phyloP scores from a whole-genome alignment of 176 grass and related monocot species.

The Zoysia pacifica region DNA sequence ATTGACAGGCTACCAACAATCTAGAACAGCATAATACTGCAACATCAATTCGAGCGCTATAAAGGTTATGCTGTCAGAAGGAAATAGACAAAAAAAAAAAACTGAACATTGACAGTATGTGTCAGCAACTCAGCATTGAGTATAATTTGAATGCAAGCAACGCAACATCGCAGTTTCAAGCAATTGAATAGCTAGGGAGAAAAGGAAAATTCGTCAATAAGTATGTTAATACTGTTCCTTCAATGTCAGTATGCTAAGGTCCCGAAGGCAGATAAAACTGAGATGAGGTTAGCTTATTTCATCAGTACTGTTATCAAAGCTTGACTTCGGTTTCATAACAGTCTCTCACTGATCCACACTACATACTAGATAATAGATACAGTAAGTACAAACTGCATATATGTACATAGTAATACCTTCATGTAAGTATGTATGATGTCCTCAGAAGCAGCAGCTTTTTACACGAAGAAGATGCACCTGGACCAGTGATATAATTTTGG shows the following conservation, averaged over 20 bases:
- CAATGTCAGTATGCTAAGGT: neutral
- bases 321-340: neutral
- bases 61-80: too few species aligned
- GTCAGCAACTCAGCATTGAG: too few species aligned
- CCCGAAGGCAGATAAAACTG: neutral
- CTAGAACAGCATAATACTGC: too few species aligned
- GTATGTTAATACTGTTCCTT: neutral
- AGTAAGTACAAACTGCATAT: conserved; percentile 22
- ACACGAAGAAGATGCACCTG: conserved; percentile 22
- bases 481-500: conserved; percentile 24
- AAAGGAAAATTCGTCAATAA: too few species aligned
- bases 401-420: conserved; percentile 12
- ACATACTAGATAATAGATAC: neutral
- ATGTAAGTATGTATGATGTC: neutral
- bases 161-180: too few species aligned
- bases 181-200: too few species aligned
- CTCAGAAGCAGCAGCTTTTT: conserved; percentile 12
- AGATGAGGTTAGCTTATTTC: conserved; percentile 22
- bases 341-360: neutral
- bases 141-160: too few species aligned
- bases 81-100: too few species aligned
- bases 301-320: neutral
- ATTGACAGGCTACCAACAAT: too few species aligned
- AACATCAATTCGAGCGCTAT: too few species aligned
- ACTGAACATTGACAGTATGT: too few species aligned